Evolutionary conservation across 1,139 yeast species (phyloP).

Genomic region (Geotrichum europaeum): DNA sequence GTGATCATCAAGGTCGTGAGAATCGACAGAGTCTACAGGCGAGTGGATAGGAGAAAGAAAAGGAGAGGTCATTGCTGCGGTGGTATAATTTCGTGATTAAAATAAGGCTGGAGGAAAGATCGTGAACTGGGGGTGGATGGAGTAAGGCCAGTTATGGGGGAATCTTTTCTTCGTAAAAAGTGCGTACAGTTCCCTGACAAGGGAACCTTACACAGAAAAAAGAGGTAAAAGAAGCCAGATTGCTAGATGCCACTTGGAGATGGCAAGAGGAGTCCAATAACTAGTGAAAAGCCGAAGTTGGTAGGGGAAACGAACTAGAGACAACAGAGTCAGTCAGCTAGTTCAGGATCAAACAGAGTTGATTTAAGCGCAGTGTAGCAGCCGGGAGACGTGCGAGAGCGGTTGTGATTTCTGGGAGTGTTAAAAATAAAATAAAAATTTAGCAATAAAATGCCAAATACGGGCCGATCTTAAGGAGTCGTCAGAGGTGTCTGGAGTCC

Average conservation of each 20-base stretch:
- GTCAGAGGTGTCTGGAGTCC: background rate
- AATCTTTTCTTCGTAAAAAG: constrained; percentile 13
- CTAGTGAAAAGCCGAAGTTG: background rate
- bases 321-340: background rate
- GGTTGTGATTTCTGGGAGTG: background rate
- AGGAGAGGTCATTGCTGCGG: background rate
- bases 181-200: constrained; percentile 16
- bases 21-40: constrained; percentile 14
- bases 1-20: constrained; percentile 30
- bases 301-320: background rate
- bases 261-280: background rate
- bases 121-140: background rate
- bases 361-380: background rate
- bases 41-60: constrained; percentile 3
- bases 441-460: too few species aligned
- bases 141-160: constrained; percentile 13
- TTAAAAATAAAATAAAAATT: background rate
- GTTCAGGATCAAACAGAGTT: background rate
- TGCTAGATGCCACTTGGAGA: constrained; percentile 11
- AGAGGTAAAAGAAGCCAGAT: constrained; percentile 5
- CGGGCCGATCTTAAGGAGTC: background rate
- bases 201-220: constrained; percentile 14
- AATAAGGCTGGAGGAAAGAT: background rate
- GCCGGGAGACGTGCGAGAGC: background rate
- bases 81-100: background rate